Evolutionary conservation across 495 filamentous ascomycete genomes (phyloP).

Genomic region (Hyaloscypha hepaticicola): DNA sequence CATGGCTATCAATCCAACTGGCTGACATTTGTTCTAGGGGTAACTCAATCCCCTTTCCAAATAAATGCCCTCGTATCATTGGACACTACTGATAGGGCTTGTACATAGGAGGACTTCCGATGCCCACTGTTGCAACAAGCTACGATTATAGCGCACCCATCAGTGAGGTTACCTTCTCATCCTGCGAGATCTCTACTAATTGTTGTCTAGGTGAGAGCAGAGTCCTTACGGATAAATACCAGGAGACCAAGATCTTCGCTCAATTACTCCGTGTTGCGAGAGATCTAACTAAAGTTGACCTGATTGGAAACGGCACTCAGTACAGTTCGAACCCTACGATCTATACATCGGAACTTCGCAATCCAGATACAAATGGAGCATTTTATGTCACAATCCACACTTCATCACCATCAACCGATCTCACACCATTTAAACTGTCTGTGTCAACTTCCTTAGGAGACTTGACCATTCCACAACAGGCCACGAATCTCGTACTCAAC

Average conservation of each 20-base stretch:
- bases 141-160: conserved; percentile 61
- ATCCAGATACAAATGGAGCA: conserved; percentile 51
- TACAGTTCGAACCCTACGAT: conserved; percentile 48
- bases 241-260: conserved; percentile 58
- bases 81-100: not conserved
- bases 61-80: not conserved
- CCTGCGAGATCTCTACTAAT: not conserved
- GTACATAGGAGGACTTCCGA: conserved; percentile 12
- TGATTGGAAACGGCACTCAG: conserved; percentile 39
- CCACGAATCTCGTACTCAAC: conserved; percentile 47
- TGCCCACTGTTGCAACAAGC: conserved; percentile 46
- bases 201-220: conserved; percentile 35
- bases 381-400: conserved; percentile 59
- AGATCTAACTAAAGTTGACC: conserved; percentile 51
- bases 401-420: conserved; percentile 44
- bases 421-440: conserved; percentile 50
- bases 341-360: conserved; percentile 50
- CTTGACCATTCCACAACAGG: conserved; percentile 44
- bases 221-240: conserved; percentile 56
- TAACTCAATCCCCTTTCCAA: not conserved
- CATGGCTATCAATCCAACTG: not conserved
- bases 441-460: conserved; percentile 54
- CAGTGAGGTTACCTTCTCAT: not conserved
- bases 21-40: not conserved
- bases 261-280: conserved; percentile 54